Base-by-base conservation (phyloP, 805 yeast species). In the Pichia deserticola region DNA sequence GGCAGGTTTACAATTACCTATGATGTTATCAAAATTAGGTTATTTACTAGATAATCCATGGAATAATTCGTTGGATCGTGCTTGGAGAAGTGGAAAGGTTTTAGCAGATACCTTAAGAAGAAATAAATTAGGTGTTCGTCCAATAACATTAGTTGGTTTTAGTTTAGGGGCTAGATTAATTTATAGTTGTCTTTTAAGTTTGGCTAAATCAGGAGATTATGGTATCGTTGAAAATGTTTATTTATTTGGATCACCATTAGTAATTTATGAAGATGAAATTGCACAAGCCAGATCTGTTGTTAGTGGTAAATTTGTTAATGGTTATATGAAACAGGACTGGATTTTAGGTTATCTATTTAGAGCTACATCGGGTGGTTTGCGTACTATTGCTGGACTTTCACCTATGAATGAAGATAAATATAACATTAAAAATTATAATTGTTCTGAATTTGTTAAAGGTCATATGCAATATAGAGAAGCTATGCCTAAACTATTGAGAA, bases 391-490 rank as follows among this genome's bases (percentile, higher is more conserved):
- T 5, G 99, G 99, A 0, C 72, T 93, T 32, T 82, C 96, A 0
- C 84, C 90, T 5, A 76, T 92, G 36, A 83, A 79, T 48, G 72
- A 67, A n/a, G 51, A 40, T 7, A 50, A 44, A n/a, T 50, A 20
- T 37, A 49, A 51, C 29, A 73, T 93, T 33, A 96, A 89, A 55
- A 92, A 92, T 65, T 75, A 84, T 54, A 95, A 93, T 61, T 88
- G 95, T 60, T 86, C 98, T 0, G 89, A 82, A 20, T 59, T 74
- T 47, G 96, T 92, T 5, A 89, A 86, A 52, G 99, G 99, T 1
- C 99, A 93, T 70, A 88, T 93, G 97, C 89, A 86, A n/a, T 93
- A 93, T 68, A 84, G 99, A 70, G 84, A 84, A 54, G 89, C 89
- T 11, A 89, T 93, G 77, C 99, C 99, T 1, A 80, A 79, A 57